Evolutionary conservation across 2,329 filamentous ascomycete species (phyloP).

Genomic region (Xylariaceae sp.): DNA sequence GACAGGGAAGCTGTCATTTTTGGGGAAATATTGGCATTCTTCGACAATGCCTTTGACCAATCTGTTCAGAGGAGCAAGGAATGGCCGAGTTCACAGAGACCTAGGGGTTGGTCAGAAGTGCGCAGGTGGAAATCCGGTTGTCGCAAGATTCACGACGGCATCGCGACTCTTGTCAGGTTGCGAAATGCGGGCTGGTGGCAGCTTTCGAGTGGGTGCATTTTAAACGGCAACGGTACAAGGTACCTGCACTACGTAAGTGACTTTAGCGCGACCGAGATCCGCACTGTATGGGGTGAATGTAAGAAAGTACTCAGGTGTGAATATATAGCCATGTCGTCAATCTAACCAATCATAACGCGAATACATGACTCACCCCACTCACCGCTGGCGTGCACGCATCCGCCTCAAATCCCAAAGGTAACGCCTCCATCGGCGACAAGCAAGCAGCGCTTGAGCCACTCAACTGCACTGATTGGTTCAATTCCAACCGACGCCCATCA

Average conservation of each 20-base stretch:
- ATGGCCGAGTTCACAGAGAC: not conserved
- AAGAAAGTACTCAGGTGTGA: not conserved
- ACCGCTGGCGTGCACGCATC: not conserved
- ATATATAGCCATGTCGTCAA: not conserved
- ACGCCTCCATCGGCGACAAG: not conserved
- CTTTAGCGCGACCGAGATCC: not conserved
- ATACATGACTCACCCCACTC: too few relatives aligned
- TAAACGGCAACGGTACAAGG: not conserved
- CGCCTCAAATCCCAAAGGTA: not conserved
- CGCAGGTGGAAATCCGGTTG: not conserved
- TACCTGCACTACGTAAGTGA: not conserved
- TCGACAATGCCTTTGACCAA: not conserved
- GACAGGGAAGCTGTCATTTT: slow-evolving; percentile 46
- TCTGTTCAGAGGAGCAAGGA: not conserved
- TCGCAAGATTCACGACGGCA: slow-evolving; percentile 5
- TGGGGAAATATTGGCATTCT: slow-evolving; percentile 14
- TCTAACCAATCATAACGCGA: not conserved
- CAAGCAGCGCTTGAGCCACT: not conserved
- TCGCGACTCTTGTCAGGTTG: not conserved
- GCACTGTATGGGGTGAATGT: not conserved
- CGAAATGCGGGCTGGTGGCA: slow-evolving; percentile 1
- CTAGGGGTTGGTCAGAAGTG: not conserved
- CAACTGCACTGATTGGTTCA: slow-evolving; percentile 10
- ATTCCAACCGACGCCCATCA: slow-evolving; percentile 9
- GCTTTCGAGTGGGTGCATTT: not conserved